Evolutionary conservation across 108 stramenopile genomes (phyloP).

Genomic region (Skeletonema tropicum): DNA sequence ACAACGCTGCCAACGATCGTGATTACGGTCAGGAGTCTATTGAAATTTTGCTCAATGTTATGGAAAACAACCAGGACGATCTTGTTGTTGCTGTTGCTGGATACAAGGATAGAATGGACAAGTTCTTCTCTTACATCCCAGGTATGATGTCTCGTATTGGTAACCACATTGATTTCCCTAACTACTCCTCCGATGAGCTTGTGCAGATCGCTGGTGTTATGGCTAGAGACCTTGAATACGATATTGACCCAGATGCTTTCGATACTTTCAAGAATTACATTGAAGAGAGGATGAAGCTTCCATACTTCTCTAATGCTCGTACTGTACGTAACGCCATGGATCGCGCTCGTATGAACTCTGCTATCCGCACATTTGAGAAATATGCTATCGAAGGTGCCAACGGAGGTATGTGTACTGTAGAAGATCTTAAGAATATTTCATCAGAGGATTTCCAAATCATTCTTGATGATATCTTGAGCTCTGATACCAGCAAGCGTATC

Average conservation of each 20-base stretch:
- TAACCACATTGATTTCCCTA: conserved; percentile 99
- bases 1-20: conserved; percentile 97
- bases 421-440: conserved; percentile 87
- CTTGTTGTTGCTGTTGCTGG: conserved; percentile 97
- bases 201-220: conserved; percentile 92
- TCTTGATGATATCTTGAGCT: conserved; percentile 91
- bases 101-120: conserved; percentile 99
- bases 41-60: conserved; percentile 98
- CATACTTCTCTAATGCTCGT: conserved; percentile 98
- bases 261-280: conserved; percentile 92
- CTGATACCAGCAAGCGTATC: conserved; percentile 88
- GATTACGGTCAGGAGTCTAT: conserved; percentile 99
- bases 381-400: conserved; percentile 88
- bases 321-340: conserved; percentile 99
- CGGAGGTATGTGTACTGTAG: conserved; percentile 76
- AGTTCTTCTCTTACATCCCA: conserved; percentile 98
- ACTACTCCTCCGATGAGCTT: conserved; percentile 95
- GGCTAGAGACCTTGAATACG: conserved; percentile 92
- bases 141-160: conserved; percentile 98
- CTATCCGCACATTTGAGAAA: conserved; percentile 94
- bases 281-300: conserved; percentile 90
- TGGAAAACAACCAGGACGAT: conserved; percentile 98
- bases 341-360: conserved; percentile 96
- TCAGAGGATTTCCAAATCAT: conserved; percentile 93
- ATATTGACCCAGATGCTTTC: conserved; percentile 72